Evolutionary conservation across 1,139 yeast genomes (phyloP), one percentile per base, ranked within the genome.

Genomic region (Casaregolazyma suthepensis): DNA sequence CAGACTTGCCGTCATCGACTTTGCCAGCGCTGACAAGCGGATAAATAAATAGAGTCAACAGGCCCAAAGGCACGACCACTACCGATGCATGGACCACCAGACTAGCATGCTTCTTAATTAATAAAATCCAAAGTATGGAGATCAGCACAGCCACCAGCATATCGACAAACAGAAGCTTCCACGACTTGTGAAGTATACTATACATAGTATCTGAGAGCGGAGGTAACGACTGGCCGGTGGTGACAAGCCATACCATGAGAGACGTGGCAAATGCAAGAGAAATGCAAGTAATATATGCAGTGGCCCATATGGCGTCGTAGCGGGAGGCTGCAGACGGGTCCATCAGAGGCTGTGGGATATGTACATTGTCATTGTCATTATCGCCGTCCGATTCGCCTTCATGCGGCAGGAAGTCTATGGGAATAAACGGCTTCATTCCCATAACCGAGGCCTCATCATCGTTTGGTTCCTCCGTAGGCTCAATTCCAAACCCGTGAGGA

Each of bases 201-300:
- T 66, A 69, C 54, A 63, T 66, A 40, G 71, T 66, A 48, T 70
- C 73, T 17, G 71, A 65, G 15, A 70, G 55, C n/a, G 71, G 68
- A 3, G 61, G 56, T 20, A 62, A 52, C 37, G 52, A 49, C 17
- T 57, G 48, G 13, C 61, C 63, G 42, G 60, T 58, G 2, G 72
- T 67, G 31, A 65, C 58, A 31, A 71, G 58, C 68, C 71, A 68
- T 17, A 70, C 59, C 52, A 69, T 53, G 19, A 69, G 57, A 7
- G 72, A 68, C 4, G 73, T 69, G n/a, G 74, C 69, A 23, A 68
- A 60, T 50, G 69, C 61, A 52, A 62, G 57, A 10, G 72, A 61
- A 54, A 69, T 57, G 43, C 63, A 55, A 2, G 59, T 61, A 26
- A 69, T 51, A 56, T 68, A 71, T 1, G 66, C 52, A 17, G 57